Conservation (phyloP, 2,329 filamentous ascomycete genomes). For the Blastomyces emzantsi region DNA sequence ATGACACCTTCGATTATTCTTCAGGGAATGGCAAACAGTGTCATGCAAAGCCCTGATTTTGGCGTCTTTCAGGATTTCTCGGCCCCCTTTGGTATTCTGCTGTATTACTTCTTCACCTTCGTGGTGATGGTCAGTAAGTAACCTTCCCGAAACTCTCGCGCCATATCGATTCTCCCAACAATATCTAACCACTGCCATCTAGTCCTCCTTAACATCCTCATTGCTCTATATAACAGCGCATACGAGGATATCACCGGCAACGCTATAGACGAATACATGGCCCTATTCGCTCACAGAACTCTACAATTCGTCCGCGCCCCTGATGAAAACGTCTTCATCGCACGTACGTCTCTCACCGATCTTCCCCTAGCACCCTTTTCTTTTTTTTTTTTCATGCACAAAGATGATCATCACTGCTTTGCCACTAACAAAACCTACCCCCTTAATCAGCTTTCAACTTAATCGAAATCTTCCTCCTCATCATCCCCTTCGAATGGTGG, state of each 20-base stretch:
- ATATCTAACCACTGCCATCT: constrained; percentile 12
- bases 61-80: constrained; percentile 80
- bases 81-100: constrained; percentile 83
- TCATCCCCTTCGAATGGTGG: constrained; percentile 92
- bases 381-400: background rate
- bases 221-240: constrained; percentile 92
- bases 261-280: constrained; percentile 90
- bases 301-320: constrained; percentile 95
- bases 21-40: constrained; percentile 66
- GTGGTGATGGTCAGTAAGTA: constrained; percentile 70
- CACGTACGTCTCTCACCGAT: constrained; percentile 42
- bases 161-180: background rate
- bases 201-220: constrained; percentile 88
- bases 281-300: constrained; percentile 85
- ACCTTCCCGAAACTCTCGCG: background rate
- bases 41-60: constrained; percentile 91
- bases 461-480: constrained; percentile 71
- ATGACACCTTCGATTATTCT: constrained; percentile 35
- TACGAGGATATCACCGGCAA: constrained; percentile 93
- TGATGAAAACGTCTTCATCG: constrained; percentile 96
- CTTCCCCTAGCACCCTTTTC: background rate
- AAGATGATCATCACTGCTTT: background rate
- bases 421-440: background rate
- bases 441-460: constrained; percentile 62
- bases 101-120: constrained; percentile 98